These are phyloP conservation scores for Candida nitratophila DNA, from an alignment of 805 yeast genomes.

Conservation along the genomic window DNA sequence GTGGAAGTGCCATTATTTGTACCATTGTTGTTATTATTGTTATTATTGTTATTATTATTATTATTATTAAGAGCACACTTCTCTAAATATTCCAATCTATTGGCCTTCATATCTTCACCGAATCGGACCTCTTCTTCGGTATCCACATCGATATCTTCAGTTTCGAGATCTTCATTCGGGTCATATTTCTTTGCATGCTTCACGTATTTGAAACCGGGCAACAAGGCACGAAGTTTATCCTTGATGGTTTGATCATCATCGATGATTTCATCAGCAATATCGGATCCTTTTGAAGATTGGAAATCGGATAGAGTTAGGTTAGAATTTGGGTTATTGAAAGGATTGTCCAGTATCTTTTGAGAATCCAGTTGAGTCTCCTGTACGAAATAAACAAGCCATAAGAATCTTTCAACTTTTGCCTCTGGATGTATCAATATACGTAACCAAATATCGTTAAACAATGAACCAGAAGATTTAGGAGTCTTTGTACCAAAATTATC, in stretches of 20 bases:
- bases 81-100: conserved; percentile 20
- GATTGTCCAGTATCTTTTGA: conserved; percentile 31
- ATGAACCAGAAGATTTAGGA: conserved; percentile 26
- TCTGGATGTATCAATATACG: conserved; percentile 51
- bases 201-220: neutral
- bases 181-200: neutral
- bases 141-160: conserved; percentile 30
- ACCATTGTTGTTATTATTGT: too few relatives aligned
- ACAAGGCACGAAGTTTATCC: conserved; percentile 11
- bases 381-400: conserved; percentile 80
- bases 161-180: neutral
- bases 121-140: conserved; percentile 41
- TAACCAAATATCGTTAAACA: conserved; percentile 71
- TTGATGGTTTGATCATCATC: conserved; percentile 13
- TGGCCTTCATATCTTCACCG: conserved; percentile 39
- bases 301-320: neutral
- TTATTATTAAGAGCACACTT: too few relatives aligned
- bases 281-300: conserved; percentile 2
- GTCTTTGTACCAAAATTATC: conserved; percentile 17
- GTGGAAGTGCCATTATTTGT: too few relatives aligned
- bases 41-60: too few relatives aligned
- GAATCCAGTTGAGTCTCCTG: conserved; percentile 62
- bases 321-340: conserved; percentile 17
- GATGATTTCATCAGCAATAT: conserved; percentile 16
- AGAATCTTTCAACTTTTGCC: conserved; percentile 62